These are phyloP conservation scores for Pseudopediastrum boryanum DNA, from an alignment of 139 green algal genomes.

Conservation along the genomic window DNA sequence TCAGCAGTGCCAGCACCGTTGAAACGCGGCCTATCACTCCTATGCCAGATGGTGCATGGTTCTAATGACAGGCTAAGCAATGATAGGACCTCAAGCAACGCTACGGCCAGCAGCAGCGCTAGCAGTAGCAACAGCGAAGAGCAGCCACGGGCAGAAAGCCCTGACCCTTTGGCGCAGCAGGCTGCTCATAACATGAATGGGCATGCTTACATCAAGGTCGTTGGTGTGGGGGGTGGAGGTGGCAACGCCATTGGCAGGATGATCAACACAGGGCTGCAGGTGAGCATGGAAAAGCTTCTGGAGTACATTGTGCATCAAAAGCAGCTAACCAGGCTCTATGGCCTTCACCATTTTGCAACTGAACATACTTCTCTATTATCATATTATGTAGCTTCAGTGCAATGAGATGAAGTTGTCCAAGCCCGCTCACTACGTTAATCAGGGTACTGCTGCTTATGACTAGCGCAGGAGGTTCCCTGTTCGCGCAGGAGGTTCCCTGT, in stretches of 20 bases:
- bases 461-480: no score
- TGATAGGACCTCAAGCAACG: no score
- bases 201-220: conserved; percentile 91
- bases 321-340: no score
- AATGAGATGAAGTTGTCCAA: neutral
- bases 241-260: conserved; percentile 98
- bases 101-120: neutral
- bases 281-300: no score
- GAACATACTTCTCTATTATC: neutral
- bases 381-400: neutral
- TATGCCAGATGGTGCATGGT: conserved; percentile 30
- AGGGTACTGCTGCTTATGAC: neutral
- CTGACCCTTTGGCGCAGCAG: conserved; percentile 9
- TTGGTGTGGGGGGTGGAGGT: conserved; percentile 88
- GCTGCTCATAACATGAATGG: conserved; percentile 43
- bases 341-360: neutral
- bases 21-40: conserved; percentile 23
- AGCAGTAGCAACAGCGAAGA: neutral
- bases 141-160: neutral
- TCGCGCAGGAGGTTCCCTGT: no score
- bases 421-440: neutral
- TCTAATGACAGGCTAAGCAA: neutral
- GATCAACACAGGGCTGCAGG: conserved; percentile 89
- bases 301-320: no score
- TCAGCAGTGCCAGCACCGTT: conserved; percentile 28